phyloP scores from a whole-genome alignment of 2,329 filamentous ascomycete genomes.

The Cladophialophora psammophila region DNA sequence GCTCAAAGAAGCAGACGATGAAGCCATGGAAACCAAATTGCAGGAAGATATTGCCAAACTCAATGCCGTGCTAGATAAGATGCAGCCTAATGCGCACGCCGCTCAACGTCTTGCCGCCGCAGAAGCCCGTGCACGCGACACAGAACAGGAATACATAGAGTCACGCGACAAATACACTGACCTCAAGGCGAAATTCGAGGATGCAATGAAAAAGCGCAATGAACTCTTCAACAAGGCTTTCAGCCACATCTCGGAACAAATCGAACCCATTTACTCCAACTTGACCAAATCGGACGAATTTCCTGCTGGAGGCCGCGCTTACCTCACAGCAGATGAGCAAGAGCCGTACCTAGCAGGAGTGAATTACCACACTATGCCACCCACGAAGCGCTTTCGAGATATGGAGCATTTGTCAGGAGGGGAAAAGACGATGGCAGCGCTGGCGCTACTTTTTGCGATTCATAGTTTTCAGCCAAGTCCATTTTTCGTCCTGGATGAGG shows the following conservation, averaged over 20 bases:
- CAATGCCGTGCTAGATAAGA: conserved; percentile 83
- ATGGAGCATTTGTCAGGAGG: conserved; percentile 98
- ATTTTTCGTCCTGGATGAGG: conserved; percentile 98
- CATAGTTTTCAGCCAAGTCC: conserved; percentile 95
- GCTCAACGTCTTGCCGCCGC: conserved; percentile 89
- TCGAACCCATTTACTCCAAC: conserved; percentile 92
- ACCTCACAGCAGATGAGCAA: conserved; percentile 94
- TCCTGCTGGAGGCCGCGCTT: conserved; percentile 85
- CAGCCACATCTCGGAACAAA: conserved; percentile 92
- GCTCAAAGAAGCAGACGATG: conserved; percentile 77
- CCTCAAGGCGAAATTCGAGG: conserved; percentile 83
- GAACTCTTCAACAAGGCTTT: conserved; percentile 97
- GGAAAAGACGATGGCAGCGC: conserved; percentile 97
- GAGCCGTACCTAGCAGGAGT: conserved; percentile 95
- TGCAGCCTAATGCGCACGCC: conserved; percentile 96
- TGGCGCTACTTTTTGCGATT: conserved; percentile 95
- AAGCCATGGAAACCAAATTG: conserved; percentile 75
- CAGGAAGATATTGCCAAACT: conserved; percentile 79
- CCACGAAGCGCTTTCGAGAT: conserved; percentile 95
- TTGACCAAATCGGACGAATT: conserved; percentile 90
- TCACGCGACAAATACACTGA: conserved; percentile 76
- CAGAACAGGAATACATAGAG: conserved; percentile 88
- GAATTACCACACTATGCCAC: conserved; percentile 99
- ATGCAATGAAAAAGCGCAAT: conserved; percentile 80
- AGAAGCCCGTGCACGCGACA: conserved; percentile 79